A percentile compares a stretch with the other conserved stretches of the same genome.
phyloP scores from a whole-genome alignment of 2,329 filamentous ascomycete genomes.

The Ceratocystis smalleyi region DNA sequence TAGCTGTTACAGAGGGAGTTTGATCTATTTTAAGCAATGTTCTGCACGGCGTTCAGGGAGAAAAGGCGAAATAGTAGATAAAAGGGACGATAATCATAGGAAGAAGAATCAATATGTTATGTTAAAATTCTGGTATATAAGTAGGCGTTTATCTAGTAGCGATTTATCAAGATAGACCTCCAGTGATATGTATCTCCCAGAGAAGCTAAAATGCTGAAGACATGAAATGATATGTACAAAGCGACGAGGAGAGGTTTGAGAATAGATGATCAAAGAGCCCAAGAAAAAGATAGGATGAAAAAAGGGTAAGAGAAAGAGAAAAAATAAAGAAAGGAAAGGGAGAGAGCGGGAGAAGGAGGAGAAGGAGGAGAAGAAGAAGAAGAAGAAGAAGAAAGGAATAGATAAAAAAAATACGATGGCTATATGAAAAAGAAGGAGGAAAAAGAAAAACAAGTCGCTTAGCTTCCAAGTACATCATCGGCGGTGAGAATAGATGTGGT shows the following conservation, averaged over 20 bases:
- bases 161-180: constrained; percentile 4
- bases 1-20: neutral
- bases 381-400: constrained; percentile 6
- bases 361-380: neutral
- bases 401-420: neutral
- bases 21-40: neutral
- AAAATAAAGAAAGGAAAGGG: neutral
- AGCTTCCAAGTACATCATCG: constrained; percentile 7
- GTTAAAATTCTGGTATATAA: neutral
- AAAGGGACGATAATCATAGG: neutral
- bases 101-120: neutral
- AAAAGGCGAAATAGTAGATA: neutral
- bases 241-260: neutral
- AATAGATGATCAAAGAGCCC: neutral
- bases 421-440: neutral
- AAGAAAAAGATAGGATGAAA: neutral
- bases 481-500: neutral
- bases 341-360: neutral
- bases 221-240: constrained; percentile 13
- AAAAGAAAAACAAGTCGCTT: constrained; percentile 5
- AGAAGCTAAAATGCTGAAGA: constrained; percentile 1
- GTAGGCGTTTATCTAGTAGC: neutral
- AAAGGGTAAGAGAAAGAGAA: neutral
- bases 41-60: neutral
- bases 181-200: neutral